Evolutionary conservation across 768 basidiomycete genomes (phyloP), one percentile per base, ranked within the genome.

Genomic region (Macrolepiota fuliginosa): DNA sequence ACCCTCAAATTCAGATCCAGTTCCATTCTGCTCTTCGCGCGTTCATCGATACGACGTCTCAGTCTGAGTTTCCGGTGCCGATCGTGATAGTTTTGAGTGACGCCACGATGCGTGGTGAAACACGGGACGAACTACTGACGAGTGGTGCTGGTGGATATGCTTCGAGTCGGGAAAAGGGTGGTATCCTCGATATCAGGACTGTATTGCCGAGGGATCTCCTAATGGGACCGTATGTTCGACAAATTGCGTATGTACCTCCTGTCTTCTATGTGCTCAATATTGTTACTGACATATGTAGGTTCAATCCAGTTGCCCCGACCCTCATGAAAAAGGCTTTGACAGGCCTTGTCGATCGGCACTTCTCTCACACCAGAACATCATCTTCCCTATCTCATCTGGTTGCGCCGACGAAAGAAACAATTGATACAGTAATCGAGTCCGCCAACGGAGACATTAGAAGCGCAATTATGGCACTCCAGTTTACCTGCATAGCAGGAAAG

Each of bases 381-480:
- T 62, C 55, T 42, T 47, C 67, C 19, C 54, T 64, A 9, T 68
- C 72, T 2, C 27, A 40, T 9, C 42, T 45, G 22, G 69, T 71
- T 12, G 72, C 74, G 5, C 87, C 87, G 0, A 77, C 87, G 0
- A 86, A 85, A 59, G 89, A 90, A 4, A 81, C 85, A 0, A 68
- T 97, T 0, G 89, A 96, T 56, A 73, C 87, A 19, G 82, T 98
- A 62, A 83, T 95, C 4, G 85, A 88, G 54, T 84, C 90, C 1
- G 82, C 91, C 2, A 90, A 91, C 68, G 97, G 97, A 0, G 97
- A 99, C 69, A 91, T 99, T 39, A 81, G 97, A 46, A 92, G 91
- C 60, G 96, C 96, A 0, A 84, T 98, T 63, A 98, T 96, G 87
- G 88, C 90, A 0, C 79, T 98, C 6, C 92, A 99, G 70, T 95